These are phyloP conservation scores for Aureoboletus auriporus DNA, from an alignment of 768 basidiomycete genomes.

Conservation along the genomic window DNA sequence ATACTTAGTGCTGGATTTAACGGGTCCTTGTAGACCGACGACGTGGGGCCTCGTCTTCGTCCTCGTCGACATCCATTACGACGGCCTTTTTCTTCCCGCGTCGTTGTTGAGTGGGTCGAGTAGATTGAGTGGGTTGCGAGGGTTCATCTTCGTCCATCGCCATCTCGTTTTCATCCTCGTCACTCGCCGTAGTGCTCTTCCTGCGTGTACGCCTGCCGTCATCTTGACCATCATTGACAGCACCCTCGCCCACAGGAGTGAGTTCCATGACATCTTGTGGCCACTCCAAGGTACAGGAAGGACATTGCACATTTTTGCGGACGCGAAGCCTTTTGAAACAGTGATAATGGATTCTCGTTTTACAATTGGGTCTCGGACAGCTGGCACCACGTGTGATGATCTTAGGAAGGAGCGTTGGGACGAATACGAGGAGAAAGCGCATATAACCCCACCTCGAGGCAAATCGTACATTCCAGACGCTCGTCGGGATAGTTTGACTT, in stretches of 20 bases:
- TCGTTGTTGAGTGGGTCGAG: slow-evolving; percentile 7
- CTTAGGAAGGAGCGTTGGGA: slow-evolving; percentile 32
- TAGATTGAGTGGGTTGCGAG: slow-evolving; percentile 26
- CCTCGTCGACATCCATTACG: slow-evolving; percentile 44
- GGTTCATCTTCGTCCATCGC: slow-evolving; percentile 30
- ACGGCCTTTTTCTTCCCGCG: slow-evolving; percentile 27
- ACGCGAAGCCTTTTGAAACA: slow-evolving; percentile 55
- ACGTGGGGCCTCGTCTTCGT: slow-evolving; percentile 32
- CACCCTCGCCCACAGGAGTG: slow-evolving; percentile 62
- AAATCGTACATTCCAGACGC: slow-evolving; percentile 67
- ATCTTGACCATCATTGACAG: slow-evolving; percentile 59
- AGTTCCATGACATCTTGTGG: slow-evolving; percentile 48
- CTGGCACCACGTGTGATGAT: slow-evolving; percentile 64
- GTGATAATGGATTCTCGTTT: slow-evolving; percentile 57
- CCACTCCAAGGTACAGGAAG: slow-evolving; percentile 60
- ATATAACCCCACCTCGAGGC: slow-evolving; percentile 49
- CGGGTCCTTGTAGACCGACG: slow-evolving; percentile 20
- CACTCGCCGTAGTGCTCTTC: slow-evolving; percentile 32
- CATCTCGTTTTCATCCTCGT: slow-evolving; percentile 41
- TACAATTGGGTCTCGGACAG: slow-evolving; percentile 61
- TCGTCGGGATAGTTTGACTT: slow-evolving; percentile 71
- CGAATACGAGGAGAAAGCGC: not conserved
- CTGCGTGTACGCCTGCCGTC: slow-evolving; percentile 34
- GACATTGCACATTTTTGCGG: slow-evolving; percentile 45
- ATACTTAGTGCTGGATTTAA: slow-evolving; percentile 2